Evolutionary conservation across 306 rosid species (phyloP).

Genomic region (Gynostemma pentaphyllum): DNA sequence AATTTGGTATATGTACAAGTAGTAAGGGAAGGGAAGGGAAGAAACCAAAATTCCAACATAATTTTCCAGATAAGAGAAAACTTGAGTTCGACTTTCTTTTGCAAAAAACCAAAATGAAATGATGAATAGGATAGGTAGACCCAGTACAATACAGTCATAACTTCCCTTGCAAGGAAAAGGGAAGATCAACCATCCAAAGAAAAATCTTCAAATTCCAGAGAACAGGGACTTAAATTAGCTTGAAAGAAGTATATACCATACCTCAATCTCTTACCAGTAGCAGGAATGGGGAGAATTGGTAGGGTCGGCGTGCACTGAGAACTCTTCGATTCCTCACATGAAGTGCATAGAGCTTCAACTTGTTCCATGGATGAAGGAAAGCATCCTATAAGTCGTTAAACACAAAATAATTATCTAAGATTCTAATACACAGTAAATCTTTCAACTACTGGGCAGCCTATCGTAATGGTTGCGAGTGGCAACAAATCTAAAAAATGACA

Average conservation of each 20-base stretch:
- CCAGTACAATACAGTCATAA: not conserved
- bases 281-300: constrained; percentile 14
- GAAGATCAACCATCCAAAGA: no score
- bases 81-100: not conserved
- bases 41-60: not conserved
- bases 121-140: not conserved
- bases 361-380: constrained; percentile 62
- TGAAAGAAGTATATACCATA: constrained; percentile 12
- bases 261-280: constrained; percentile 44
- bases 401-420: constrained; percentile 11
- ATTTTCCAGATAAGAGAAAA: constrained; percentile 4
- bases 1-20: not conserved
- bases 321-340: constrained; percentile 50
- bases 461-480: not conserved
- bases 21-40: not conserved
- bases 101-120: not conserved
- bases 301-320: constrained; percentile 28
- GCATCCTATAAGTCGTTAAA: constrained; percentile 34
- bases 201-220: not conserved
- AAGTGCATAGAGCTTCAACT: constrained; percentile 58
- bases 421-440: not conserved
- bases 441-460: not conserved
- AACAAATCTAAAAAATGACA: constrained; percentile 6
- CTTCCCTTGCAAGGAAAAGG: not conserved
- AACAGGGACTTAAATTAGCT: not conserved